Base-by-base conservation (phyloP, 192 early-diverging fungal species). In the Obelidium mucronatum region DNA sequence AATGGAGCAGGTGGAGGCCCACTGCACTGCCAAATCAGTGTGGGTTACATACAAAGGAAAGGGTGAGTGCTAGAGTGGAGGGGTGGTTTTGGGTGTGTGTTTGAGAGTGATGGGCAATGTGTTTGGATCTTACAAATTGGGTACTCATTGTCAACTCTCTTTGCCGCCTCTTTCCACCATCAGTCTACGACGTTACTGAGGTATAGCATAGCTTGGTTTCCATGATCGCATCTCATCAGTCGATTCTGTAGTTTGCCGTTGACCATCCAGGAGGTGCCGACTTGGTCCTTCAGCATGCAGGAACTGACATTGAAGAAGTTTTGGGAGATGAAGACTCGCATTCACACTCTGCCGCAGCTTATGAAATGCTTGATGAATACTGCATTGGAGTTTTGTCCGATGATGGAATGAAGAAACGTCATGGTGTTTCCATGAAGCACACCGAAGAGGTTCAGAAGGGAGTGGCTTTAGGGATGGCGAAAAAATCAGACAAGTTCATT, bases 241-340 rank as follows among this genome's bases (percentile, higher is more conserved):
- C 42, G 42, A 26, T 5, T 37, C 19, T 40, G 15, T 73, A 90
- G 62, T 98, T 98, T 82, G 88, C 92, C 70, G 80, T 82, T 8
- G 96, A 97, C 80, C 96, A 98, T 77, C 97, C 97, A 0, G 97
- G 97, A 42, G 97, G 97, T 22, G 92, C 91, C 34, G 96, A 98
- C 36, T 82, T 92, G 39, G 86, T 98, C 36, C 82, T 94, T 78
- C 91, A 96, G 78, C 92, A 94, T 81, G 96, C 88, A 48, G 97
- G 97, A 36, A 83, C 90, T 53, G 94, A 97, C 81, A 89, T 95
- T n/a, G 90, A 91, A 0, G 80, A 80, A 34, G 88, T 90, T 35
- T 92, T 97, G 93, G 83, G 88, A 48, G 95, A 97, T 83, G 75
- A 85, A 33, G 73, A 84, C 67, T 83, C 86, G 73, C 95, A 98